Percentiles rank a stretch among this genome's conserved stretches.
Conservation (phyloP, 805 yeast genomes). For the Kurtzmaniella fragi region DNA sequence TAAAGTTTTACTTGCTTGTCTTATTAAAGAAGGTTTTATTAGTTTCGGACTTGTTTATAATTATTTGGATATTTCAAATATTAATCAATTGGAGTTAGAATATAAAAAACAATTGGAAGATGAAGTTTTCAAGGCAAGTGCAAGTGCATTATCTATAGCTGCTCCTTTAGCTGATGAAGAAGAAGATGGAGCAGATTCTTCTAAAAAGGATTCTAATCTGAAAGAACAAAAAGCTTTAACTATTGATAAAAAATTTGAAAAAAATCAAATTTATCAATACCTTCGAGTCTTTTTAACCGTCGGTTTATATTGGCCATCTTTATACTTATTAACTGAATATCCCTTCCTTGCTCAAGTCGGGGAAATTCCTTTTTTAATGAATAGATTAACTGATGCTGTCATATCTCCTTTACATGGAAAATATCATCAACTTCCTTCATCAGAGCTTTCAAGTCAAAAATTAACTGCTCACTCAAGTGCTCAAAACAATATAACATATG, state of each 20-base stretch:
- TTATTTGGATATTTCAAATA: slow-evolving; percentile 42
- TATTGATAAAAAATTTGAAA: slow-evolving; percentile 7
- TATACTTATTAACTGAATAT: slow-evolving; percentile 52
- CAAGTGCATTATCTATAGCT: slow-evolving; percentile 82
- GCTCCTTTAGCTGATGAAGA: slow-evolving; percentile 75
- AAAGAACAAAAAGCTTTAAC: slow-evolving; percentile 4
- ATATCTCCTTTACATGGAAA: slow-evolving; percentile 44
- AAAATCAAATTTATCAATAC: slow-evolving; percentile 26
- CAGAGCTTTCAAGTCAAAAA: slow-evolving; percentile 15
- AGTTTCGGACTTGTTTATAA: slow-evolving; percentile 59
- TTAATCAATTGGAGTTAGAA: slow-evolving; percentile 38
- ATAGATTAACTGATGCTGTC: slow-evolving; percentile 44
- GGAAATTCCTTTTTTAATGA: slow-evolving; percentile 42
- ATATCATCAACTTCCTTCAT: slow-evolving; percentile 14
- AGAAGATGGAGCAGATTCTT: slow-evolving; percentile 31
- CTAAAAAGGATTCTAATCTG: neutral
- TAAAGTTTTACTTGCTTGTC: slow-evolving; percentile 43
- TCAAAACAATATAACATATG: slow-evolving; percentile 21
- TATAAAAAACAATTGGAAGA: slow-evolving; percentile 48
- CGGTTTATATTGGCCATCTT: slow-evolving; percentile 60
- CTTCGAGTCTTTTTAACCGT: slow-evolving; percentile 49
- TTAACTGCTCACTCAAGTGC: slow-evolving; percentile 19
- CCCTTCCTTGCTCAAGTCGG: slow-evolving; percentile 59
- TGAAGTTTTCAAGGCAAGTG: slow-evolving; percentile 55
- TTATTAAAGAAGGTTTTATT: slow-evolving; percentile 63